Percentiles rank a stretch among this genome's conserved stretches.
Conservation (phyloP, 345 rosid genomes). For the Populus alba region DNA sequence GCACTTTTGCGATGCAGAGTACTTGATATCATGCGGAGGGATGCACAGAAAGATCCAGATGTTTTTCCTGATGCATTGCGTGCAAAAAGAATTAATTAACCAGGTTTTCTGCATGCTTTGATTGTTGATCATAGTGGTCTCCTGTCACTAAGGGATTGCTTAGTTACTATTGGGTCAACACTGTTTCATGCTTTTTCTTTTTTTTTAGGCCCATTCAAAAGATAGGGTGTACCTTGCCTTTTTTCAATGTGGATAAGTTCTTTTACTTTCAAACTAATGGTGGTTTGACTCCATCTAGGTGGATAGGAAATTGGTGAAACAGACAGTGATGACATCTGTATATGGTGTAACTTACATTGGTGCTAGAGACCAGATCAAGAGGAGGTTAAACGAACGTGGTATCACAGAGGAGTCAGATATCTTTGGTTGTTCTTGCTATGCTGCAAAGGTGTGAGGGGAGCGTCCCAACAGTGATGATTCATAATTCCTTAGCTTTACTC, state of each 20-base stretch:
- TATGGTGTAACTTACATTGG: slow-evolving; percentile 96
- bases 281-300: slow-evolving; percentile 53
- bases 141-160: background rate
- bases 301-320: slow-evolving; percentile 97
- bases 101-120: slow-evolving; percentile 49
- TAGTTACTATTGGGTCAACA: background rate
- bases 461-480: background rate
- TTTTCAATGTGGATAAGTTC: background rate
- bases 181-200: background rate
- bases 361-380: slow-evolving; percentile 92
- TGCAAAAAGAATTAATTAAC: slow-evolving; percentile 60
- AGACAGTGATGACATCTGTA: slow-evolving; percentile 99
- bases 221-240: background rate
- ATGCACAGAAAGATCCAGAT: slow-evolving; percentile 78
- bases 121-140: background rate
- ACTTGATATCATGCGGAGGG: slow-evolving; percentile 65
- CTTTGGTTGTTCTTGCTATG: slow-evolving; percentile 83
- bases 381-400: slow-evolving; percentile 90
- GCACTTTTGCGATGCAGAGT: slow-evolving; percentile 56
- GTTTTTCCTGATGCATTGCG: slow-evolving; percentile 62
- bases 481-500: background rate
- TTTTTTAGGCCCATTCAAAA: background rate
- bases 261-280: slow-evolving; percentile 2
- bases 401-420: slow-evolving; percentile 49
- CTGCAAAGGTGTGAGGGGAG: slow-evolving; percentile 71